Evolutionary conservation across 352 stramenopile species (phyloP).

Genomic region (Blastocystis sp.): DNA sequence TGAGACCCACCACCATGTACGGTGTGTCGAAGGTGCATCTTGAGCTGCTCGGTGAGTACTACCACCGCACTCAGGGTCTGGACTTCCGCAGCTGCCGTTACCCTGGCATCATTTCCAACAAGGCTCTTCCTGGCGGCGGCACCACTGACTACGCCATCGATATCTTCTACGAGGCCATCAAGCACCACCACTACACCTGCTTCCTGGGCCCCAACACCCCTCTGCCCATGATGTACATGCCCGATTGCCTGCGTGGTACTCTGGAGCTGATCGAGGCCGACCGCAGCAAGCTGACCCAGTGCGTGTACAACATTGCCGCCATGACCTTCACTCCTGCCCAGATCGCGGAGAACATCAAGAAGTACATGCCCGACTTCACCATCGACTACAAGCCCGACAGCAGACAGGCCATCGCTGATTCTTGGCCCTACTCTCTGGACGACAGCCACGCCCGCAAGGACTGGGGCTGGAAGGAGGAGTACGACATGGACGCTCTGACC

Average conservation of each 20-base stretch:
- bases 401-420: slow-evolving; percentile 84
- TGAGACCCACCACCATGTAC: slow-evolving; percentile 85
- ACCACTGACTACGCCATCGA: slow-evolving; percentile 82
- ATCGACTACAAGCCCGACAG: slow-evolving; percentile 84
- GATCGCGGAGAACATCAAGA: slow-evolving; percentile 80
- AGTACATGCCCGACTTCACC: slow-evolving; percentile 81
- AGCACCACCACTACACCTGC: slow-evolving; percentile 82
- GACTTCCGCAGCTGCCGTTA: slow-evolving; percentile 86
- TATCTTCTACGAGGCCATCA: slow-evolving; percentile 72
- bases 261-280: slow-evolving; percentile 79
- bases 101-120: slow-evolving; percentile 76
- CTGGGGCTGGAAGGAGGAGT: slow-evolving; percentile 84
- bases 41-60: slow-evolving; percentile 85
- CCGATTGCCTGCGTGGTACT: slow-evolving; percentile 83
- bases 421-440: slow-evolving; percentile 83
- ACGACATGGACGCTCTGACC: slow-evolving; percentile 83
- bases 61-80: slow-evolving; percentile 84
- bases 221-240: slow-evolving; percentile 90
- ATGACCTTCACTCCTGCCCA: slow-evolving; percentile 83
- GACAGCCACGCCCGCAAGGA: slow-evolving; percentile 80
- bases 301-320: slow-evolving; percentile 85
- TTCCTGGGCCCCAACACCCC: slow-evolving; percentile 79
- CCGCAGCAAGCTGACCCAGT: slow-evolving; percentile 77
- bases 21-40: slow-evolving; percentile 86
- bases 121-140: slow-evolving; percentile 67